Evolutionary conservation across 1,139 yeast genomes (phyloP).

Genomic region (Pichia sp.): DNA sequence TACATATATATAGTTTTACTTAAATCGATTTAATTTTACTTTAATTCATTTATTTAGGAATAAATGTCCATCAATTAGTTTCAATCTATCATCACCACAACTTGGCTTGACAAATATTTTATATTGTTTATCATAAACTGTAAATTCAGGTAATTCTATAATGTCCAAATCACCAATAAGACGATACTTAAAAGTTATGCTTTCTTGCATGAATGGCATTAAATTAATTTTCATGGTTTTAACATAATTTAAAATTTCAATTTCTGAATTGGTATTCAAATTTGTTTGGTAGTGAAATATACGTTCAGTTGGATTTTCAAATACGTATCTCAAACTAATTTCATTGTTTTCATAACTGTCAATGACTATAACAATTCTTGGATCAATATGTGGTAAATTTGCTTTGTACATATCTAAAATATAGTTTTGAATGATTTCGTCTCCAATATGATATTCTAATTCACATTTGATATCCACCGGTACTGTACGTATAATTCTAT

Average conservation of each 20-base stretch:
- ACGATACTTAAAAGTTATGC: slow-evolving; percentile 36
- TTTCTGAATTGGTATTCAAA: slow-evolving; percentile 26
- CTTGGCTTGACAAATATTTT: slow-evolving; percentile 44
- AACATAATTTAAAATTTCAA: slow-evolving; percentile 20
- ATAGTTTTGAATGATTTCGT: slow-evolving; percentile 5
- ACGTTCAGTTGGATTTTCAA: slow-evolving; percentile 72
- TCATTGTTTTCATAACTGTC: slow-evolving; percentile 15
- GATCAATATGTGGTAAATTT: slow-evolving; percentile 59
- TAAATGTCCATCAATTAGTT: slow-evolving; percentile 11
- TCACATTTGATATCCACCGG: slow-evolving; percentile 6
- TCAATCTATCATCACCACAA: slow-evolving; percentile 7
- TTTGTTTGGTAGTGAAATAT: slow-evolving; percentile 57
- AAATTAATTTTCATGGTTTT: slow-evolving; percentile 34
- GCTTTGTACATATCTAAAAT: slow-evolving; percentile 37
- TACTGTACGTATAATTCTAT: background rate
- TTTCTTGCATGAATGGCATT: slow-evolving; percentile 54
- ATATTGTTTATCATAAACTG: slow-evolving; percentile 59
- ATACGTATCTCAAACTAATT: slow-evolving; percentile 35
- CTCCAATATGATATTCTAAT: background rate
- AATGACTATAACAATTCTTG: slow-evolving; percentile 48
- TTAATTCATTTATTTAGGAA: background rate
- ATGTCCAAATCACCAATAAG: slow-evolving; percentile 9
- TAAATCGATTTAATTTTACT: background rate
- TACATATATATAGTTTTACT: background rate
- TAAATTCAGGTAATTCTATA: slow-evolving; percentile 48